Evolutionary conservation across 257 asterid genomes (phyloP).

Genomic region (Anisodus acutangulus): DNA sequence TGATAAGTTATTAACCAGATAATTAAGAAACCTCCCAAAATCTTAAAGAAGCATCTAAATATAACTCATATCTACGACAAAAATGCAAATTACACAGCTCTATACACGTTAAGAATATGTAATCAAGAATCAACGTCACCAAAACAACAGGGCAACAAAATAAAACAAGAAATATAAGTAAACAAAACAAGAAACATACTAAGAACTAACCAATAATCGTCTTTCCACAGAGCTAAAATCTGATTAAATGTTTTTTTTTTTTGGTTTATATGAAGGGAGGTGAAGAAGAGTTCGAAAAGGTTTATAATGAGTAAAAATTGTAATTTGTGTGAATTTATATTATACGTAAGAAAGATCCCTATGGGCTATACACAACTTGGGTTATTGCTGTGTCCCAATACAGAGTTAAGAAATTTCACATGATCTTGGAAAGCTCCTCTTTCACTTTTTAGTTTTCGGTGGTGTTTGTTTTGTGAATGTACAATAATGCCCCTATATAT

Average conservation of each 20-base stretch:
- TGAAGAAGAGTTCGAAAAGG: not conserved
- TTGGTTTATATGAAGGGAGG: too few relatives aligned
- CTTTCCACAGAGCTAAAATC: slow-evolving; percentile 3
- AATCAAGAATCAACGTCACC: not conserved
- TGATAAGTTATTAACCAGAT: not conserved
- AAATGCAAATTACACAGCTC: not conserved
- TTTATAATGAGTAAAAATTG: not conserved
- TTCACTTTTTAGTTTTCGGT: not conserved
- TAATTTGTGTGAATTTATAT: not conserved
- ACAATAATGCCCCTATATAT: not conserved
- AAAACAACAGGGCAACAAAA: too few relatives aligned
- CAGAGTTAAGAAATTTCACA: not conserved
- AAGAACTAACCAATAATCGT: slow-evolving; percentile 20
- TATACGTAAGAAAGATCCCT: not conserved
- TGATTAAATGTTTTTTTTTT: not conserved
- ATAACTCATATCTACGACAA: not conserved
- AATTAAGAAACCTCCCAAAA: not conserved
- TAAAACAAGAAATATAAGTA: not conserved
- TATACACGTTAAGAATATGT: slow-evolving; percentile 25
- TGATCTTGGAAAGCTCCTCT: not conserved
- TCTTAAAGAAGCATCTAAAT: not conserved
- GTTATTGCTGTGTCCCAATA: not conserved
- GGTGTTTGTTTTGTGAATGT: not conserved
- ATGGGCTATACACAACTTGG: not conserved
- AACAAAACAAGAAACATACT: not conserved